phyloP scores from a whole-genome alignment of 2,329 filamentous ascomycete genomes.

The Sclerotinia subarctica region DNA sequence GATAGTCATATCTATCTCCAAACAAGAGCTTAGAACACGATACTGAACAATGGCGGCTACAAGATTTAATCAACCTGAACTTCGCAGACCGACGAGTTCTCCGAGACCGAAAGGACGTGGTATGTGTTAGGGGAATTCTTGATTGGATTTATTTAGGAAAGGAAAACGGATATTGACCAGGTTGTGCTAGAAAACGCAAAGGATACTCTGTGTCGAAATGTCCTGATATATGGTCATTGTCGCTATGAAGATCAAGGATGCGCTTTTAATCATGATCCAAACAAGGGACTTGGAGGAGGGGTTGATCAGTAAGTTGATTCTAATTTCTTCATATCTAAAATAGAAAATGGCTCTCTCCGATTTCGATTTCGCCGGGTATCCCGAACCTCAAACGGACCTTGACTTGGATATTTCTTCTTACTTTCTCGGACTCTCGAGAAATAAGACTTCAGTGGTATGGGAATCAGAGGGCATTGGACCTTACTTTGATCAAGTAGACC shows the following conservation, averaged over 20 bases:
- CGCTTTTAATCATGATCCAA: constrained; percentile 81
- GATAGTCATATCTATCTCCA: constrained; percentile 33
- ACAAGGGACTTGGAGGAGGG: constrained; percentile 51
- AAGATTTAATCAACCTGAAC: constrained; percentile 37
- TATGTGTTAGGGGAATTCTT: constrained; percentile 37
- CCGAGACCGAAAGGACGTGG: constrained; percentile 56
- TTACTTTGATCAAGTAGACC: background rate
- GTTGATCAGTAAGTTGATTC: constrained; percentile 49
- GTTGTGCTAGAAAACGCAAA: constrained; percentile 64
- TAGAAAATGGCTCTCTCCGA: background rate
- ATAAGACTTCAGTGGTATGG: background rate
- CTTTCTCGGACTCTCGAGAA: background rate
- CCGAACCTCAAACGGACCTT: background rate
- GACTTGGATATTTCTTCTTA: background rate
- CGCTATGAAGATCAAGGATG: constrained; percentile 87
- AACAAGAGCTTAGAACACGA: constrained; percentile 21
- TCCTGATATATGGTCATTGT: constrained; percentile 90
- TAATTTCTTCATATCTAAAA: constrained; percentile 5
- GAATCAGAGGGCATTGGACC: background rate
- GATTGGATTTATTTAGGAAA: background rate
- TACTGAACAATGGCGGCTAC: constrained; percentile 34
- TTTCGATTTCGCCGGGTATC: background rate
- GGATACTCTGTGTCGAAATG: constrained; percentile 87
- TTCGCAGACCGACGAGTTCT: constrained; percentile 47
- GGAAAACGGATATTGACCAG: constrained; percentile 26